phyloP scores from a whole-genome alignment of 2,329 filamentous ascomycete genomes.

The Alternaria sp. region DNA sequence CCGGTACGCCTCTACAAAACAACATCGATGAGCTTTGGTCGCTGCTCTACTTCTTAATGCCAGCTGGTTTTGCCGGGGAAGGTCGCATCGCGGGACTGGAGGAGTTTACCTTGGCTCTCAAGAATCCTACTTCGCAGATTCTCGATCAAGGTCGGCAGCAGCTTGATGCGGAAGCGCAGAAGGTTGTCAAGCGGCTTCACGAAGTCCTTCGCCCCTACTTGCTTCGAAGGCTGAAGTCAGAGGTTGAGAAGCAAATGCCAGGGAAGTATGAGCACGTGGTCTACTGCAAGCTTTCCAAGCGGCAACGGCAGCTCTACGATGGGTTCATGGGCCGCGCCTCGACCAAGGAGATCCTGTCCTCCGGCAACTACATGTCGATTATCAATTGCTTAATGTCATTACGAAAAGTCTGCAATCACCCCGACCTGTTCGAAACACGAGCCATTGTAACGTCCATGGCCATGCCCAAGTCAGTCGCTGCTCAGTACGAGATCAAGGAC shows the following conservation, averaged over 20 bases:
- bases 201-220: constrained; percentile 92
- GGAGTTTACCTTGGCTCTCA: constrained; percentile 96
- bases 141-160: constrained; percentile 91
- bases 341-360: constrained; percentile 85
- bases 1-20: constrained; percentile 94
- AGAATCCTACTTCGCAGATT: constrained; percentile 93
- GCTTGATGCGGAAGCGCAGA: constrained; percentile 91
- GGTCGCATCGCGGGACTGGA: constrained; percentile 93
- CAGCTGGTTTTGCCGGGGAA: constrained; percentile 80
- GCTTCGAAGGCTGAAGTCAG: constrained; percentile 86
- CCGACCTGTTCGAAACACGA: constrained; percentile 92
- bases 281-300: constrained; percentile 91
- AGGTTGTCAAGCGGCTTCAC: constrained; percentile 91
- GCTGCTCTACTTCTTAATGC: constrained; percentile 93
- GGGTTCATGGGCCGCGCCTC: constrained; percentile 91
- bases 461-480: constrained; percentile 79
- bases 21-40: constrained; percentile 98
- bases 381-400: constrained; percentile 99
- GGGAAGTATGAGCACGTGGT: constrained; percentile 97
- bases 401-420: constrained; percentile 97
- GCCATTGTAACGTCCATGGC: constrained; percentile 97
- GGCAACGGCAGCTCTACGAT: constrained; percentile 94
- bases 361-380: constrained; percentile 95
- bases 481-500: constrained; percentile 76
- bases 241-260: constrained; percentile 99